Evolutionary conservation across 257 asterid genomes (phyloP).

Genomic region (Fraxinus americana): DNA sequence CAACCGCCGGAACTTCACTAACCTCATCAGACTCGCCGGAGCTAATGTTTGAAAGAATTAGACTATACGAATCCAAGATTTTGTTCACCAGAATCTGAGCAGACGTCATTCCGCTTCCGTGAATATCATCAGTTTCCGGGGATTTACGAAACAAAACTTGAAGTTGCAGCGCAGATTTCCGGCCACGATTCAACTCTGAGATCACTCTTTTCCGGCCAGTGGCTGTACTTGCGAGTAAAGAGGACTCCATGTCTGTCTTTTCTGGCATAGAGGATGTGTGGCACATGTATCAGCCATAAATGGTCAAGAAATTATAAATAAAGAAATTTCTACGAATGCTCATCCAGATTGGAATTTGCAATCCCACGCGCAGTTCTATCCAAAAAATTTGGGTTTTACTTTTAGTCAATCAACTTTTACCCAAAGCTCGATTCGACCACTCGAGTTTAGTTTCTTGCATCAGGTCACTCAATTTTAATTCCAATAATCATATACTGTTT

Average conservation of each 20-base stretch:
- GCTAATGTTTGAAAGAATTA: background rate
- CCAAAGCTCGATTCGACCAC: background rate
- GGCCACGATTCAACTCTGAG: constrained; percentile 19
- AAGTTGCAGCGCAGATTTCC: background rate
- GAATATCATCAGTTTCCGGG: background rate
- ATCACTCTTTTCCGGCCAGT: background rate
- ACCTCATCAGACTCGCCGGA: background rate
- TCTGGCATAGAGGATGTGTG: background rate
- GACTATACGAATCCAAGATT: background rate
- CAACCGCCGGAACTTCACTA: background rate
- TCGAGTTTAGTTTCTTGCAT: background rate
- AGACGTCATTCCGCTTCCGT: background rate
- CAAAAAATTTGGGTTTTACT: too few species aligned
- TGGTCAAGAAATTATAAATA: background rate
- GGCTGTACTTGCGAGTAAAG: background rate
- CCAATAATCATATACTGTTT: too few species aligned
- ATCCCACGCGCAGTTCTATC: background rate
- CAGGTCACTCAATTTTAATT: background rate
- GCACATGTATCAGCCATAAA: background rate
- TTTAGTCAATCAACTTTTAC: background rate
- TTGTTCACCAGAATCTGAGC: background rate
- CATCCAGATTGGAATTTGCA: background rate
- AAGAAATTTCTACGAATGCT: background rate
- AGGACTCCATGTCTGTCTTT: constrained; percentile 2
- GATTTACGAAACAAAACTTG: background rate